Conservation (phyloP, 352 stramenopile species). For the Phytophthora megakarya region DNA sequence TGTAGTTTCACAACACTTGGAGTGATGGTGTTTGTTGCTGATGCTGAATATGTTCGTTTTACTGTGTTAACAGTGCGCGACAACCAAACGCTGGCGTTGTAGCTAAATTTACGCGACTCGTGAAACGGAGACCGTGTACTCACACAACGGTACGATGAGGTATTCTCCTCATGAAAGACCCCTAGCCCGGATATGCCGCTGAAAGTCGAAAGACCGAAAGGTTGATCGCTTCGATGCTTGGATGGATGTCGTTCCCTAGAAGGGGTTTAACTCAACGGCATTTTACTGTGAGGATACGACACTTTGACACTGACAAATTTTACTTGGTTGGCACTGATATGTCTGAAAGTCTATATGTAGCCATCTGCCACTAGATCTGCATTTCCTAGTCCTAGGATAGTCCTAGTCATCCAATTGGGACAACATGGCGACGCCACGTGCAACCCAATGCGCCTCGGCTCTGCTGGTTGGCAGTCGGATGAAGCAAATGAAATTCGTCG, state of each 20-base stretch:
- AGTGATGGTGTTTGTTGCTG: background rate
- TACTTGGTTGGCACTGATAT: background rate
- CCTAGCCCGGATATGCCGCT: conserved; percentile 30
- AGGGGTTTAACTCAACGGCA: background rate
- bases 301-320: too few relatives aligned
- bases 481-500: conserved; percentile 95
- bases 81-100: background rate
- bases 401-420: conserved; percentile 86
- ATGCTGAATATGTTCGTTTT: background rate
- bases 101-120: background rate
- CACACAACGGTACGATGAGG: conserved; percentile 14
- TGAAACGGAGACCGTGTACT: conserved; percentile 13
- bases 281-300: too few relatives aligned
- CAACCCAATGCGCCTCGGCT: conserved; percentile 90
- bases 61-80: background rate
- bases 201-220: background rate
- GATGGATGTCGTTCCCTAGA: background rate
- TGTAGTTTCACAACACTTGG: background rate
- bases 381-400: too few relatives aligned
- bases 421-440: conserved; percentile 93
- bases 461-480: conserved; percentile 88
- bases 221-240: conserved; percentile 17
- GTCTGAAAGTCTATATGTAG: too few relatives aligned
- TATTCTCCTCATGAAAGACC: conserved; percentile 1
- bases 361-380: too few relatives aligned